phyloP scores from a whole-genome alignment of 495 filamentous ascomycete genomes.

The Xylaria acuta region DNA sequence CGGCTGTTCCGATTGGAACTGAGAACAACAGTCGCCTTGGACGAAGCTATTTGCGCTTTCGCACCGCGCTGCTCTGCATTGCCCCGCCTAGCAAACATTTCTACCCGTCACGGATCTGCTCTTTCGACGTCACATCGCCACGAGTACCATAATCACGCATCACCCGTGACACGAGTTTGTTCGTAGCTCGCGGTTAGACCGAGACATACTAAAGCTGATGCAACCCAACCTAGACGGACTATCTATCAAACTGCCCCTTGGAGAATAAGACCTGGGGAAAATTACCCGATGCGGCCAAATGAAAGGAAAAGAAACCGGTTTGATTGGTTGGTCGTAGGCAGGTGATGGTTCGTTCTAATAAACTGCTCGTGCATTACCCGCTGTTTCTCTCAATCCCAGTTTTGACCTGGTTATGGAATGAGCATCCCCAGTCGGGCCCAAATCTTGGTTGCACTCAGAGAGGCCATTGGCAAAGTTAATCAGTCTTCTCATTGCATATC shows the following conservation, averaged over 20 bases:
- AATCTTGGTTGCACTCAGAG: neutral
- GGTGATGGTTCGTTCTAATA: neutral
- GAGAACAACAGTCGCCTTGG: neutral
- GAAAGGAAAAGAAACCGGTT: neutral
- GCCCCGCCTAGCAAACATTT: slow-evolving; percentile 4
- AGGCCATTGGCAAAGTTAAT: neutral
- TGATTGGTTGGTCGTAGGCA: slow-evolving; percentile 3
- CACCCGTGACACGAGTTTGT: neutral
- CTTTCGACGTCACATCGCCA: neutral
- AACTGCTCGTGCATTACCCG: neutral
- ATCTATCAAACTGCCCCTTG: neutral
- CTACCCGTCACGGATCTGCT: neutral
- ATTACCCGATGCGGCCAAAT: slow-evolving; percentile 20
- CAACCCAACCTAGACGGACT: neutral
- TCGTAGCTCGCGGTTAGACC: neutral
- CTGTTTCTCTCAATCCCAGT: neutral
- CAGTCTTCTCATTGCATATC: neutral
- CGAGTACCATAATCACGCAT: neutral
- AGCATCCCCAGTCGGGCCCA: neutral
- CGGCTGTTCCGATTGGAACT: slow-evolving; percentile 5
- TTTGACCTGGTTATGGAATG: neutral
- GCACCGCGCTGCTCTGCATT: neutral
- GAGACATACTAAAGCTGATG: neutral
- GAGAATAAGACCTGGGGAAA: neutral
- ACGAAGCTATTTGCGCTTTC: slow-evolving; percentile 6